Percentiles rank a stretch among this genome's conserved stretches.
Evolutionary conservation across 768 basidiomycete genomes (phyloP).

Genomic region (Psilocybe azurescens): DNA sequence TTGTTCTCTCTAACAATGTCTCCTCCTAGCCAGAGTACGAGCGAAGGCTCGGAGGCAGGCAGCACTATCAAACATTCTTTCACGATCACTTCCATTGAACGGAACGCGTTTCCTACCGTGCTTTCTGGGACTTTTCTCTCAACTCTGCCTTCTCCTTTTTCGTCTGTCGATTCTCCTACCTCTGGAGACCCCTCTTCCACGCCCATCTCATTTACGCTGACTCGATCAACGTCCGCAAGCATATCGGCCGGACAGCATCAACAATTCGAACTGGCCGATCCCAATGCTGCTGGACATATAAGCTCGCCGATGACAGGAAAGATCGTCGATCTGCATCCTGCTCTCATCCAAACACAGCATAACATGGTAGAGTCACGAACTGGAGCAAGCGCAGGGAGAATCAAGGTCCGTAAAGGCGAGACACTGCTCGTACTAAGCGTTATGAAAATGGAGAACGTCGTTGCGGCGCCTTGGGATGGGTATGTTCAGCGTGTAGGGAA

Average conservation of each 20-base stretch:
- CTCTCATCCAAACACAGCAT: conserved; percentile 7
- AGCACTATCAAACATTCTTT: conserved; percentile 33
- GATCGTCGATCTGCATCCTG: conserved; percentile 39
- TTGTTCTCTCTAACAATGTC: conserved; percentile 38
- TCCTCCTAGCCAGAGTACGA: conserved; percentile 4
- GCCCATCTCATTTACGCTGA: conserved; percentile 35
- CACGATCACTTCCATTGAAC: conserved; percentile 35
- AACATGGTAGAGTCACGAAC: not conserved
- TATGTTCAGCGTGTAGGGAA: conserved; percentile 34
- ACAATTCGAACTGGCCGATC: conserved; percentile 39
- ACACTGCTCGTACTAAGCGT: conserved; percentile 38
- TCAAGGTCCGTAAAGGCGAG: conserved; percentile 36
- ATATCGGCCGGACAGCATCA: conserved; percentile 24
- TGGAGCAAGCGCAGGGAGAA: not conserved
- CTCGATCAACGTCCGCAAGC: conserved; percentile 36
- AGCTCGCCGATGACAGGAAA: conserved; percentile 42
- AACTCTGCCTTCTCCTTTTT: conserved; percentile 23
- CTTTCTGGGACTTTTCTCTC: conserved; percentile 40
- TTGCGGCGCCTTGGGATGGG: conserved; percentile 35
- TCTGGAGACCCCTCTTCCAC: conserved; percentile 19
- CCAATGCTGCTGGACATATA: conserved; percentile 34
- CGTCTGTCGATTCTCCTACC: conserved; percentile 9
- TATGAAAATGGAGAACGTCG: conserved; percentile 48
- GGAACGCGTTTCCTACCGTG: conserved; percentile 40
- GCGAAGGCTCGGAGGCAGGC: not conserved